A percentile compares a stretch with the other conserved stretches of the same genome.
Conservation (phyloP, 331 rosid genomes). For the Pyracantha coccinea region DNA sequence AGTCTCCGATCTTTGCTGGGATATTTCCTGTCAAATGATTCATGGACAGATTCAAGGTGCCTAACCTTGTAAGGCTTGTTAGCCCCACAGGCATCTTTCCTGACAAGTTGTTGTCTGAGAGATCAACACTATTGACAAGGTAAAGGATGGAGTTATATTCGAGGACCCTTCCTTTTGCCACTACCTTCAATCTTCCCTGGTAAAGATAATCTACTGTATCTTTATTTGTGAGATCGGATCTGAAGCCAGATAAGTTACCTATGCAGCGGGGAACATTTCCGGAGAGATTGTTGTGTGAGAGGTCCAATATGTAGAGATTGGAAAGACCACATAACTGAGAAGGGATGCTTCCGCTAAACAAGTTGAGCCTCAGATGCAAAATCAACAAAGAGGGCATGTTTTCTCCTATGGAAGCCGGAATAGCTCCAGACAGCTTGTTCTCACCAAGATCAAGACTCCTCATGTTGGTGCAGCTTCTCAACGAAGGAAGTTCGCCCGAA, state of each 20-base stretch:
- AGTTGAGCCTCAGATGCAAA: not conserved
- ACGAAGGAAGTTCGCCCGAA: not conserved
- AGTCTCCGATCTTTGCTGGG: not conserved
- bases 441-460: conserved; percentile 2
- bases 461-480: not conserved
- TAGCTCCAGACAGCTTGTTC: not conserved
- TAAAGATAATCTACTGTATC: not conserved
- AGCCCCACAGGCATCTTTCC: not conserved
- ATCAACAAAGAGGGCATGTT: not conserved
- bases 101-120: not conserved
- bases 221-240: not conserved
- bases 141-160: not conserved
- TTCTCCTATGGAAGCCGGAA: conserved; percentile 7
- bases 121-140: not conserved
- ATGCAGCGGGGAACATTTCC: not conserved
- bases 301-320: conserved; percentile 1
- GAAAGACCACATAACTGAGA: conserved; percentile 3
- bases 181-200: not conserved
- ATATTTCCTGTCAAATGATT: conserved; percentile 3
- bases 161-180: not conserved
- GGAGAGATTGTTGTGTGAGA: not conserved
- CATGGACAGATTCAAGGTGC: not conserved
- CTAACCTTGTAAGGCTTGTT: not conserved
- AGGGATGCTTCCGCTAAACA: not conserved
- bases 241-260: not conserved